Base-by-base conservation (phyloP, 345 rosid species). In the Gossypium turneri region DNA sequence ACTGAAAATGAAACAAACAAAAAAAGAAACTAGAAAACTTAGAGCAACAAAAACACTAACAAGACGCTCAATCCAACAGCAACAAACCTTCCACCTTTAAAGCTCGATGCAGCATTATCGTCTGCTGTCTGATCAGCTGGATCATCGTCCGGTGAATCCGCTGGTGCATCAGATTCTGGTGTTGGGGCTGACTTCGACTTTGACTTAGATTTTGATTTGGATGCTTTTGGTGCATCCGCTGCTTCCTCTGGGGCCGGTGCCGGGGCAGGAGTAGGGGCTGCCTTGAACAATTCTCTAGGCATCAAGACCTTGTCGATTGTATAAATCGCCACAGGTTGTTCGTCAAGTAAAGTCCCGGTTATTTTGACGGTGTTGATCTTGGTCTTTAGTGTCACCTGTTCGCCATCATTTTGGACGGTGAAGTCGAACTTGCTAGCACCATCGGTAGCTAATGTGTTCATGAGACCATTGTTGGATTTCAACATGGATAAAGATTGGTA, bases 401-500 rank as follows among this genome's bases (percentile, higher is more conserved):
- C 88, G 8, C 97, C 97, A 7, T 91, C 90, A 67, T 93, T 92
- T 77, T 96, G 99, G 12, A 96, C 94, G 0, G 90, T 92, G 77
- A 96, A 82, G 79, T 88, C 97, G 17, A 83, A 96, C 84, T 89
- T 90, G 67, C 74, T 87, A 2, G 93, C 88, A 24, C 98, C 97
- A 15, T 92, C 91, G 2, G 99, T 96, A 12, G 98, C 97, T 9
- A 96, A 80, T 2, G 99, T 92, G 97, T 90, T 96, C 94, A 85
- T 92, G 11, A 81, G 74, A 9, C 99, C 98, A 16, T 93, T 93
- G 88, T 88, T 90, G 82, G 97, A 87, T 78, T 84, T 92, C 76
- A 96, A 86, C 93, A 86, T 90, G 5, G 90, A 62, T 78, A 90
- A 19, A 12, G 99, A 91, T 75, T 83, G 82, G 81, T 96, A 96